Percentiles rank a stretch among this genome's conserved stretches.
These are phyloP conservation scores for Paulownia fortunei DNA, from an alignment of 257 asterid genomes.

Conservation along the genomic window DNA sequence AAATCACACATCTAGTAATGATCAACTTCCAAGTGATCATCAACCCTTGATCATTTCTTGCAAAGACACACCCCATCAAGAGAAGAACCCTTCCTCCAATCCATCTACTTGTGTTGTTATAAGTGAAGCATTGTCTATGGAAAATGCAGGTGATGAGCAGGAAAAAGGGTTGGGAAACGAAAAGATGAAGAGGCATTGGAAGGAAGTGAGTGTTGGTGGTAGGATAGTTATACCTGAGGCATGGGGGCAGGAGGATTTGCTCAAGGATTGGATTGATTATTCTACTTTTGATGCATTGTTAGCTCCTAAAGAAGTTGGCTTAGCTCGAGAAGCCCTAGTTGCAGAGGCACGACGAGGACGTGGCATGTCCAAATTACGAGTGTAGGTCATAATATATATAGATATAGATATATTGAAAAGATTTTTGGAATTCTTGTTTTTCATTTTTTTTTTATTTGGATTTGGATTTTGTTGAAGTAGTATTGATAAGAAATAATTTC, in stretches of 20 bases:
- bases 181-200: constrained; percentile 33
- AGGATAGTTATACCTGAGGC: constrained; percentile 38
- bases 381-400: neutral
- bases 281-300: constrained; percentile 45
- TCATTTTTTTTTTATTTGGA: too few species aligned
- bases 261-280: constrained; percentile 51
- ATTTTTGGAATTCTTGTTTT: too few species aligned
- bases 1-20: neutral
- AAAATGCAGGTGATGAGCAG: constrained; percentile 3
- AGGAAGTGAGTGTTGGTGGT: constrained; percentile 23
- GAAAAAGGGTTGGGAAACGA: neutral
- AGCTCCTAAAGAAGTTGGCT: constrained; percentile 40
- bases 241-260: constrained; percentile 49
- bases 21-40: neutral
- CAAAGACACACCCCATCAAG: constrained; percentile 6
- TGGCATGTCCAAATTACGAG: neutral
- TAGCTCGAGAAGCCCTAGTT: constrained; percentile 49
- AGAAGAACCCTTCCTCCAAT: neutral
- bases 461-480: too few species aligned
- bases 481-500: too few species aligned
- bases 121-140: neutral
- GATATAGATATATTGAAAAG: neutral
- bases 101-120: neutral
- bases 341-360: constrained; percentile 25
- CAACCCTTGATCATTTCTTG: constrained; percentile 16